Conservation (phyloP, 139 green algal species). For the Pleodorina starrii region DNA sequence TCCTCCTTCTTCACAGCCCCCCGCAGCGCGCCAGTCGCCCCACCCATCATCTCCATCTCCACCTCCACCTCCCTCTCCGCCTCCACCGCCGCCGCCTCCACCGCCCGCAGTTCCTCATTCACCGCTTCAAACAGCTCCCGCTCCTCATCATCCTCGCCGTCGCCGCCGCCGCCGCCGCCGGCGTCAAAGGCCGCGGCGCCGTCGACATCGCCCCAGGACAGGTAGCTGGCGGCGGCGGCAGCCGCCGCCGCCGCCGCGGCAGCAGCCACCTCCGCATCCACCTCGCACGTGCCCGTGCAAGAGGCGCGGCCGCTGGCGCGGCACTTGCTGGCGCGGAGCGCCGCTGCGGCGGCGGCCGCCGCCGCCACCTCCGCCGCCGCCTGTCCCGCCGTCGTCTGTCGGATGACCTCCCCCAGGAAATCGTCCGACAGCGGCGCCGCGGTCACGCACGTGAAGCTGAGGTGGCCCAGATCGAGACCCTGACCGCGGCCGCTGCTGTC, state of each 20-base stretch:
- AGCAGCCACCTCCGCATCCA: not conserved
- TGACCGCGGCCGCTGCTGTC: constrained; percentile 22
- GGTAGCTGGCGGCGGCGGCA: not conserved
- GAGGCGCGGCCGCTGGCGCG: not conserved
- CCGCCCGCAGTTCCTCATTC: not conserved
- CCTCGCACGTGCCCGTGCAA: not conserved
- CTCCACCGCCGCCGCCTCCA: constrained; percentile 5
- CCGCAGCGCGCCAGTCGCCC: too few relatives aligned
- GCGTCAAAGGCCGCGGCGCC: too few relatives aligned
- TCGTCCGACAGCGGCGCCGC: constrained; percentile 32
- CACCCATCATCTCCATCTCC: constrained; percentile 1
- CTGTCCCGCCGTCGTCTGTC: not conserved
- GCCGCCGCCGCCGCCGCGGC: not conserved
- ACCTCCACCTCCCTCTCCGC: constrained; percentile 6
- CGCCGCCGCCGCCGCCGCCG: not conserved
- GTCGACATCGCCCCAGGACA: constrained; percentile 3
- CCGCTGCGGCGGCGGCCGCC: constrained; percentile 23
- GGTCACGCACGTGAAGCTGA: constrained; percentile 7
- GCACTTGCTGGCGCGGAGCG: not conserved
- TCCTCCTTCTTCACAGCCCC: not conserved
- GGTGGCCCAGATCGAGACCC: constrained; percentile 14
- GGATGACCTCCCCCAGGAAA: constrained; percentile 41
- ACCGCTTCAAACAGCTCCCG: constrained; percentile 1
- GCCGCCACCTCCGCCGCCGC: constrained; percentile 23
- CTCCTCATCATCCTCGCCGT: not conserved